Percentiles rank a stretch among this genome's conserved stretches.
Conservation (phyloP, 495 filamentous ascomycete species). For the Podospora conica region DNA sequence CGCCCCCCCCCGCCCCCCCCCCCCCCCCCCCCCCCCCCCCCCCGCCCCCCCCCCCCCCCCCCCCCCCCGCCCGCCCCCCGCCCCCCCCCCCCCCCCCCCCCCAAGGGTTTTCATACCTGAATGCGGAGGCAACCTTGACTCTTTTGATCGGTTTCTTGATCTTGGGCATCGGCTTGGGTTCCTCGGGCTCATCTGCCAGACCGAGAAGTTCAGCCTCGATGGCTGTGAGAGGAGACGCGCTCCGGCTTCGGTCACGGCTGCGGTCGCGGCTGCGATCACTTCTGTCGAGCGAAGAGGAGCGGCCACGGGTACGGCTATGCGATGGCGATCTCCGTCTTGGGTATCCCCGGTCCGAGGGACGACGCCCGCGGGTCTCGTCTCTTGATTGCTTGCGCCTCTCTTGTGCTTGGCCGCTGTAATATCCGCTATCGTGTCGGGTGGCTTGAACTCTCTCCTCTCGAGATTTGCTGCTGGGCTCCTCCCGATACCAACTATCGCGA, state of each 20-base stretch:
- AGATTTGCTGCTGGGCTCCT: conserved; percentile 1
- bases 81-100: no score
- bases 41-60: no score
- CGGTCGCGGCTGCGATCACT: conserved; percentile 9
- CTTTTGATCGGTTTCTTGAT: conserved; percentile 20
- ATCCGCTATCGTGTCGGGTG: conserved; percentile 28
- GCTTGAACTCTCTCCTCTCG: conserved; percentile 16
- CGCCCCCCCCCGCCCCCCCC: no score
- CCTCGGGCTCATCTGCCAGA: conserved; percentile 11
- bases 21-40: no score
- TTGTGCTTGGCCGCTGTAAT: conserved; percentile 26
- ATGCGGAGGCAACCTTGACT: conserved; percentile 25
- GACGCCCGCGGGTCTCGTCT: conserved; percentile 11
- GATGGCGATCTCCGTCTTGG: conserved; percentile 15
- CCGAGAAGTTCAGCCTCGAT: conserved; percentile 23
- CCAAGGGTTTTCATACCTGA: conserved; percentile 15
- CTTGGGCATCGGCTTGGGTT: conserved; percentile 13
- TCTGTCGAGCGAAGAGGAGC: not conserved
- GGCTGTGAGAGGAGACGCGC: conserved; percentile 23
- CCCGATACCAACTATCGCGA: conserved; percentile 8
- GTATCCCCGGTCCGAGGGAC: conserved; percentile 2
- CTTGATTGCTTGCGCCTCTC: conserved; percentile 7
- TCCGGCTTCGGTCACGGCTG: conserved; percentile 12
- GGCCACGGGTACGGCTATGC: conserved; percentile 10
- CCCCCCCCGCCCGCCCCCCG: no score